A percentile compares a stretch with the other conserved stretches of the same genome.
Conservation (phyloP, 352 stramenopile genomes). For the Phytophthora cryptogea region DNA sequence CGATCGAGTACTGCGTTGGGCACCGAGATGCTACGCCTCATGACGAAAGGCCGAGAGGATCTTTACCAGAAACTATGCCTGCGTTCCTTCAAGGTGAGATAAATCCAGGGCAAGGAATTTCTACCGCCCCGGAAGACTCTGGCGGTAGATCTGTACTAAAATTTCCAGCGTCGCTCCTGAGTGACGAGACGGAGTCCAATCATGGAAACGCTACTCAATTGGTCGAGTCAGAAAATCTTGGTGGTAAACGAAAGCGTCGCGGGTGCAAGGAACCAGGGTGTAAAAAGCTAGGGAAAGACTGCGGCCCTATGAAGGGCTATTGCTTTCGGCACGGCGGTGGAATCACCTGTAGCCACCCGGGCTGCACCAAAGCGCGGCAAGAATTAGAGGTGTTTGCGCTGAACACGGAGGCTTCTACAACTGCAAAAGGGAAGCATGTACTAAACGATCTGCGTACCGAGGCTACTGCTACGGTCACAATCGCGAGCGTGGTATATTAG, state of each 20-base stretch:
- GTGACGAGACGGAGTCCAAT: too few relatives aligned
- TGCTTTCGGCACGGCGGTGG: constrained; percentile 13
- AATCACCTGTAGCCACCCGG: background rate
- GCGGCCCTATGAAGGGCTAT: constrained; percentile 1
- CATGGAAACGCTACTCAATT: too few relatives aligned
- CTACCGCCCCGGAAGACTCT: background rate
- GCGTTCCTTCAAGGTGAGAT: background rate
- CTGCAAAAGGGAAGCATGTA: constrained; percentile 10
- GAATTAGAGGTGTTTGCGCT: background rate
- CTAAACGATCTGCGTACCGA: background rate
- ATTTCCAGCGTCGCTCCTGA: too few relatives aligned
- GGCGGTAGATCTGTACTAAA: background rate
- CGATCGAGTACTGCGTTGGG: background rate
- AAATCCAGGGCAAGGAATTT: background rate
- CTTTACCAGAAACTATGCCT: background rate
- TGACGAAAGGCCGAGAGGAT: background rate
- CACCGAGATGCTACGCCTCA: background rate
- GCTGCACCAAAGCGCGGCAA: constrained; percentile 12
- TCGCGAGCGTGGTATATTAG: background rate
- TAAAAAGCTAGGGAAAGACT: background rate
- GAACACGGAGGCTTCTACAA: constrained; percentile 5
- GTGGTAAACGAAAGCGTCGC: background rate
- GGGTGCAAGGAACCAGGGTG: constrained; percentile 9
- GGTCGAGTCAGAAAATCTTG: background rate
- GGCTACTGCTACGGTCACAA: background rate